Conservation (phyloP, 1,284 basidiomycete genomes). For the Heterobasidion irregulare region DNA sequence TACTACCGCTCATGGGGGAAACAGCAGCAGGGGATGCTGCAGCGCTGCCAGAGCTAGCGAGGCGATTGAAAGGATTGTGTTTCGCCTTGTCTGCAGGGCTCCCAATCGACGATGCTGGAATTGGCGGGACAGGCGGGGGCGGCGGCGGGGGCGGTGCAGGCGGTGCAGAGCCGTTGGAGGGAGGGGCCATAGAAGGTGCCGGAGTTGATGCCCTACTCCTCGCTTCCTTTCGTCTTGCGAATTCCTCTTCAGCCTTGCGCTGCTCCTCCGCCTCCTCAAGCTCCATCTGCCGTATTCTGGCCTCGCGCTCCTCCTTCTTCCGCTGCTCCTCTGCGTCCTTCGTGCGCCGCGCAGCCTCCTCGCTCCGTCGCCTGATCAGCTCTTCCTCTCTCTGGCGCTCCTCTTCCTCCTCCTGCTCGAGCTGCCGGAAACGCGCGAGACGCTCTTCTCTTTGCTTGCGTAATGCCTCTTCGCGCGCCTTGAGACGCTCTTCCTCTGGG, state of each 20-base stretch:
- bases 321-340: constrained; percentile 34
- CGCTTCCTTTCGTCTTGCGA: neutral
- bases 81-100: constrained; percentile 31
- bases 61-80: constrained; percentile 66
- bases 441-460: constrained; percentile 63
- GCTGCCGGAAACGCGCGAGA: constrained; percentile 50
- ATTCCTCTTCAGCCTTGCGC: constrained; percentile 4
- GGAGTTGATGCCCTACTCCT: constrained; percentile 14
- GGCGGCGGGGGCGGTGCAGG: constrained; percentile 28
- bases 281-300: constrained; percentile 2
- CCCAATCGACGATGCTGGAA: constrained; percentile 17
- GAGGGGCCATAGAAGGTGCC: constrained; percentile 9
- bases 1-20: constrained; percentile 24
- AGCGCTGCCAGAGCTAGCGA: constrained; percentile 41
- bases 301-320: constrained; percentile 1
- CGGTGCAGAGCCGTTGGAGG: constrained; percentile 10
- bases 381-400: constrained; percentile 56
- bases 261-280: constrained; percentile 5
- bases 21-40: constrained; percentile 23
- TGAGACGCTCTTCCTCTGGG: constrained; percentile 58
- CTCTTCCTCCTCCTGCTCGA: constrained; percentile 72
- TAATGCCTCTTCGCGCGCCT: constrained; percentile 55
- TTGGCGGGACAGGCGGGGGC: constrained; percentile 25
- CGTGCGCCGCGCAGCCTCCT: constrained; percentile 46
- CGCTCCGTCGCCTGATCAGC: constrained; percentile 2